Evolutionary conservation across 768 basidiomycete genomes (phyloP), one percentile per base, ranked within the genome.

Genomic region (Porphyrellus cyaneotinctus): DNA sequence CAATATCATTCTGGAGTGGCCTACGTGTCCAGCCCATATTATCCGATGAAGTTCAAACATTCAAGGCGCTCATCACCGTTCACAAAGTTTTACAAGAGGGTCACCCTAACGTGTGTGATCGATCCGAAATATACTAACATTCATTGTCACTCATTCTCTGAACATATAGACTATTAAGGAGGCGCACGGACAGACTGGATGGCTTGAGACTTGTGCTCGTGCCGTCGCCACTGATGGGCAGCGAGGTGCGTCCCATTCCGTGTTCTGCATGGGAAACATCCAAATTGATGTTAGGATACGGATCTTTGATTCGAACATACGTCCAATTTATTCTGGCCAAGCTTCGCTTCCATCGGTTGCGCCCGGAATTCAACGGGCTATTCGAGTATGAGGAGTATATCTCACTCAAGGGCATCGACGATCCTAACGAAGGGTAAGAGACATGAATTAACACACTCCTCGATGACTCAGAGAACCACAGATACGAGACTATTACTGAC

Each of bases 331-430:
- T 98, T 49, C 76, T 98, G 47, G 88, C 94, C 17, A 99, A 99
- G 70, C 83, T 99, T 37, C 81, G 94, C 37, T 98, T 98, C 71
- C 97, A 98, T 70, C 88, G 92, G 24, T 77, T 95, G 37, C 85
- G 97, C 63, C 91, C 92, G 2, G 97, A 98, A 69, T 99, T 99
- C 75, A 98, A 98, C 70, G 97, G 97, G 23, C 74, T 99, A 7
- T 99, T 99, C 66, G 97, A 99, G 71, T 99, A 99, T 62, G 95
- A 98, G 66, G 97, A 99, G 71, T 99, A 99, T 67, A 84, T 99
- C 58, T 92, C 91, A 22, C 74, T 99, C 64, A 95, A 97, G 71
- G 93, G 92, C 22, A 97, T 98, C 56, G 93, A 97, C 66, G 94
- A 99, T 75, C 97, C 97, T 10, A 97, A 98, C 68, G 95, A 99